Evolutionary conservation across 768 basidiomycete genomes (phyloP).

Genomic region (Lyophyllum decastes): DNA sequence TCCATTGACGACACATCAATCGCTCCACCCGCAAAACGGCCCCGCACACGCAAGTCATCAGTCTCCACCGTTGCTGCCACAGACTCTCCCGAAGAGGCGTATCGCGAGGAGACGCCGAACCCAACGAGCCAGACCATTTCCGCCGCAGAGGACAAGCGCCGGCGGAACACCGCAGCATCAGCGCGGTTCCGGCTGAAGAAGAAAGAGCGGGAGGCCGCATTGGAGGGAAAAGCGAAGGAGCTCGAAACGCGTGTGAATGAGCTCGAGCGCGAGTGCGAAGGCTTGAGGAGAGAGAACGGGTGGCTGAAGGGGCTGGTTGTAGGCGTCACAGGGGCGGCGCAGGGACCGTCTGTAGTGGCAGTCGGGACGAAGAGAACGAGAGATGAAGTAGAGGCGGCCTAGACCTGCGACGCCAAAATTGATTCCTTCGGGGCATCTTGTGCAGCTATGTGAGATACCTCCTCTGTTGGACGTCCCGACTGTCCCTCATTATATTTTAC

Average conservation of each 20-base stretch:
- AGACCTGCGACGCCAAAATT: background rate
- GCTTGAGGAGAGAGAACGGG: conserved; percentile 83
- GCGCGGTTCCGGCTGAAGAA: conserved; percentile 95
- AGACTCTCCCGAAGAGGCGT: conserved; percentile 28
- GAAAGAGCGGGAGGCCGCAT: conserved; percentile 90
- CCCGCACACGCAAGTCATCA: conserved; percentile 56
- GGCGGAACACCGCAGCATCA: conserved; percentile 89
- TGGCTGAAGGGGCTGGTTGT: conserved; percentile 92
- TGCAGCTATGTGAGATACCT: background rate
- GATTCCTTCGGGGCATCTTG: background rate
- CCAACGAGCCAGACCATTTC: conserved; percentile 33
- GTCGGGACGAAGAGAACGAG: conserved; percentile 21
- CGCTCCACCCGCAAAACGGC: conserved; percentile 47
- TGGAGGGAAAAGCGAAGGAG: conserved; percentile 85
- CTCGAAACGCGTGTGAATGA: conserved; percentile 76
- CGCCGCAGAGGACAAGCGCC: conserved; percentile 86
- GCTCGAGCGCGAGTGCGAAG: conserved; percentile 91
- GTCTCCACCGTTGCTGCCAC: conserved; percentile 29
- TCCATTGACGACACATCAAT: conserved; percentile 27
- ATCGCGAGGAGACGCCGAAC: conserved; percentile 28
- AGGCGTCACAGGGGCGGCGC: conserved; percentile 76
- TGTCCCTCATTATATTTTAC: background rate
- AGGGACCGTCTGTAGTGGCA: conserved; percentile 30
- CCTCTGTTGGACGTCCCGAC: background rate
- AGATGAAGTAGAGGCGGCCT: conserved; percentile 15